These are phyloP conservation scores for Leucosporidium yakuticum DNA, from an alignment of 768 basidiomycete genomes.

Conservation along the genomic window DNA sequence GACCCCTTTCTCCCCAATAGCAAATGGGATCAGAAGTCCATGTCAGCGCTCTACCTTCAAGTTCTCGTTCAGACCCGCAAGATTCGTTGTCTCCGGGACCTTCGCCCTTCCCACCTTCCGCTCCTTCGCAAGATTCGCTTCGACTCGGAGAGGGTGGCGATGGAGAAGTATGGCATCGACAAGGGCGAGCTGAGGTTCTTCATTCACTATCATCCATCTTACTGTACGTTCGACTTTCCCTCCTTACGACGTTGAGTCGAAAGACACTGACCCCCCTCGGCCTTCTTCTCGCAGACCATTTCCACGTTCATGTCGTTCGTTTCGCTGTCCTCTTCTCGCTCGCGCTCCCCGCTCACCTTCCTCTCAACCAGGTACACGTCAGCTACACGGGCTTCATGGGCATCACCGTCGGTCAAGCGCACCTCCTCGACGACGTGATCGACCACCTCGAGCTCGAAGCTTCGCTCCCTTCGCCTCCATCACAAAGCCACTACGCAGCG, in stretches of 20 bases:
- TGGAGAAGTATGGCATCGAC: slow-evolving; percentile 61
- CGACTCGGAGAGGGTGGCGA: slow-evolving; percentile 53
- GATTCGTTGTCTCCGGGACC: slow-evolving; percentile 70
- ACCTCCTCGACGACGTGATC: slow-evolving; percentile 87
- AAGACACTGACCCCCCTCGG: background rate
- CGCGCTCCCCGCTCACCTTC: background rate
- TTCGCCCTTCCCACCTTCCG: slow-evolving; percentile 58
- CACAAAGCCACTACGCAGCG: slow-evolving; percentile 15
- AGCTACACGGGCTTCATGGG: slow-evolving; percentile 59
- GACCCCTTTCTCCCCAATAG: background rate
- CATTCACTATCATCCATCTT: slow-evolving; percentile 92
- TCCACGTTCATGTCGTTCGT: slow-evolving; percentile 38
- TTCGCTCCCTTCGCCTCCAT: background rate
- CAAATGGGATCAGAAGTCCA: slow-evolving; percentile 83
- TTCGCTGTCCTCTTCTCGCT: background rate
- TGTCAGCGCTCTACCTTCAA: slow-evolving; percentile 77
- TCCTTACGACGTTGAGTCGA: background rate
- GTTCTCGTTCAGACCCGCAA: slow-evolving; percentile 61
- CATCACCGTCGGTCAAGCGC: slow-evolving; percentile 81
- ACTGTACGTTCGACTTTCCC: slow-evolving; percentile 57
- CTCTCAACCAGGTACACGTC: slow-evolving; percentile 54
- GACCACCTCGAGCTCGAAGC: slow-evolving; percentile 35
- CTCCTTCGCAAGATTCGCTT: slow-evolving; percentile 62
- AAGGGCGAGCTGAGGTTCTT: slow-evolving; percentile 65
- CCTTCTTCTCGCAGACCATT: slow-evolving; percentile 30